Evolutionary conservation across 1,284 basidiomycete species (phyloP).

Genomic region (Chalciporus sp.): DNA sequence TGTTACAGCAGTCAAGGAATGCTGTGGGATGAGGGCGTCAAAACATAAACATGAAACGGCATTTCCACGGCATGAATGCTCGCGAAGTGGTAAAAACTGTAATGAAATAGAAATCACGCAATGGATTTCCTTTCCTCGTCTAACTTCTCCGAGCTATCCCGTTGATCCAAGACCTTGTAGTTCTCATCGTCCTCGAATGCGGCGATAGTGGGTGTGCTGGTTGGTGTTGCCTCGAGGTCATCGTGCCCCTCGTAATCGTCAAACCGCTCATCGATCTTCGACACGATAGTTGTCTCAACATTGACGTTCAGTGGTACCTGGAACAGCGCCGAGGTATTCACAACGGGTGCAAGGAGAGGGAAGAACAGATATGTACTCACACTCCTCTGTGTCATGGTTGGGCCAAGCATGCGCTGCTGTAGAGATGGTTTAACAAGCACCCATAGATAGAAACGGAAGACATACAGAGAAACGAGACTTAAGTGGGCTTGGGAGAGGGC

Average conservation of each 20-base stretch:
- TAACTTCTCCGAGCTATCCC: slow-evolving; percentile 24
- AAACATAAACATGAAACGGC: too few species aligned
- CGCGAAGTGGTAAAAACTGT: neutral
- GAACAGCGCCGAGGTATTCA: neutral
- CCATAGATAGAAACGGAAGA: neutral
- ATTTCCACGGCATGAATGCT: neutral
- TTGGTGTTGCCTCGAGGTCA: slow-evolving; percentile 25
- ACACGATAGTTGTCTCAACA: slow-evolving; percentile 36
- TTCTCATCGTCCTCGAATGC: slow-evolving; percentile 24
- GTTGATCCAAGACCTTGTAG: slow-evolving; percentile 21
- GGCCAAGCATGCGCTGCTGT: slow-evolving; percentile 30
- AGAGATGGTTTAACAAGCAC: neutral
- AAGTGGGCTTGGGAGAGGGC: slow-evolving; percentile 10
- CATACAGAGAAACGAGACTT: slow-evolving; percentile 30
- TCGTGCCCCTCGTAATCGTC: slow-evolving; percentile 17
- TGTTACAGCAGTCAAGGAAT: slow-evolving; percentile 3
- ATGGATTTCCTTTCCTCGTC: slow-evolving; percentile 24
- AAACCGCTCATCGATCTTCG: slow-evolving; percentile 31
- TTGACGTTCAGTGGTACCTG: slow-evolving; percentile 36
- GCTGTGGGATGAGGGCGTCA: too few species aligned
- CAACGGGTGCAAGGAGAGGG: neutral
- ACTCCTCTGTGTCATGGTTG: slow-evolving; percentile 20
- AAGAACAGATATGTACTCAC: slow-evolving; percentile 14
- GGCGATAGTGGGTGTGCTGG: slow-evolving; percentile 16
- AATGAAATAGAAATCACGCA: slow-evolving; percentile 10